Evolutionary conservation across 2,329 filamentous ascomycete genomes (phyloP).

Genomic region (Alternaria dauci): DNA sequence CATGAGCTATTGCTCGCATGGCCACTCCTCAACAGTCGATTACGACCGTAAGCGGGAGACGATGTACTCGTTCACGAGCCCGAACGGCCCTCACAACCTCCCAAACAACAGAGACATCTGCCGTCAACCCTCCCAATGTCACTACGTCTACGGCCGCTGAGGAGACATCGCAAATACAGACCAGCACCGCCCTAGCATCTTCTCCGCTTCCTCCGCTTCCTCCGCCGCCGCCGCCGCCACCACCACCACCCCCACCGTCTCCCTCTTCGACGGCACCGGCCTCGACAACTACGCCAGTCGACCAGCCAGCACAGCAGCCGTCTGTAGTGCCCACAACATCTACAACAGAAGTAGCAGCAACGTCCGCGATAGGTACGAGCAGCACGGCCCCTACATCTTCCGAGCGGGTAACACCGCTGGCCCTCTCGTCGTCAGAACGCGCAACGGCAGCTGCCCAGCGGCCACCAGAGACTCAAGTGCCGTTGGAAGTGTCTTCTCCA

Average conservation of each 20-base stretch:
- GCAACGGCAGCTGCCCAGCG: constrained; percentile 12
- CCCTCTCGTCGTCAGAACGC: constrained; percentile 31
- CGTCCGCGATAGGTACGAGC: constrained; percentile 48
- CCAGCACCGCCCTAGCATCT: constrained; percentile 26
- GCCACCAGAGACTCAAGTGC: constrained; percentile 3
- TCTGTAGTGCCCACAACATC: constrained; percentile 33
- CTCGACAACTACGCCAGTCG: constrained; percentile 24
- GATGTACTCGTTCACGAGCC: constrained; percentile 51
- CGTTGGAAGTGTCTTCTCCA: constrained; percentile 6
- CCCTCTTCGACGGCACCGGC: constrained; percentile 25
- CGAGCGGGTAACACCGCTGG: constrained; percentile 30
- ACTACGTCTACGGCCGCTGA: constrained; percentile 32
- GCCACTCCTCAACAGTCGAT: constrained; percentile 49
- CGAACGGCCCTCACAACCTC: constrained; percentile 41
- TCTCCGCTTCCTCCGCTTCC: constrained; percentile 25
- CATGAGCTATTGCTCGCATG: constrained; percentile 49
- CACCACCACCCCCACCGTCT: constrained; percentile 24
- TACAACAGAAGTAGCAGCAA: constrained; percentile 35
- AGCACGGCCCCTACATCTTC: constrained; percentile 39
- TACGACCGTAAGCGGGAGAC: constrained; percentile 50
- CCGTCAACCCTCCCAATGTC: constrained; percentile 29
- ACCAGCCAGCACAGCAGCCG: constrained; percentile 20
- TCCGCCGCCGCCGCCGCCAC: constrained; percentile 24
- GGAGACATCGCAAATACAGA: constrained; percentile 32
- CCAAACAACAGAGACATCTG: constrained; percentile 21